Evolutionary conservation across 352 stramenopile species (phyloP).

Genomic region (Globisporangium solare): DNA sequence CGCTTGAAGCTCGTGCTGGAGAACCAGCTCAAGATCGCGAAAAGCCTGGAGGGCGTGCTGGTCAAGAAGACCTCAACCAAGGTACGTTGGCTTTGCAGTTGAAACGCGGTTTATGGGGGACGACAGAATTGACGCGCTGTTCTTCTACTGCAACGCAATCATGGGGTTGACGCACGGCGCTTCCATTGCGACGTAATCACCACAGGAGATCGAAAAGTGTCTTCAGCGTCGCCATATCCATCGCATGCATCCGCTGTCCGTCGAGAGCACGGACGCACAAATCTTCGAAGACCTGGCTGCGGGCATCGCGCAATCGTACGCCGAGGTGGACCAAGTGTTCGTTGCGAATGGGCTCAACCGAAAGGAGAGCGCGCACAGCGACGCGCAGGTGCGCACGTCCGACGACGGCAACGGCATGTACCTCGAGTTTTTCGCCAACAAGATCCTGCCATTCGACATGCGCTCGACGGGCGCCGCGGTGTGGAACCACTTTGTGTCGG

Average conservation of each 20-base stretch:
- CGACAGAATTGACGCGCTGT: background rate
- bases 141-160: background rate
- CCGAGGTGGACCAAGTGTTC: conserved; percentile 35
- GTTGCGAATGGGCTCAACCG: conserved; percentile 19
- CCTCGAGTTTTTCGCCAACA: conserved; percentile 47
- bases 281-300: conserved; percentile 33
- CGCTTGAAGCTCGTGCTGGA: conserved; percentile 18
- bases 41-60: conserved; percentile 14
- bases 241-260: conserved; percentile 20
- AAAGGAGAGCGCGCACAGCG: conserved; percentile 26
- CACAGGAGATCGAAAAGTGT: conserved; percentile 14
- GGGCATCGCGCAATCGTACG: conserved; percentile 29
- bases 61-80: conserved; percentile 12
- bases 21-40: conserved; percentile 18
- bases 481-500: conserved; percentile 42
- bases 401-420: conserved; percentile 24
- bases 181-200: background rate
- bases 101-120: too few relatives aligned
- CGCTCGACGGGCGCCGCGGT: conserved; percentile 24
- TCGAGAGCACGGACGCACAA: conserved; percentile 21
- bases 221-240: background rate
- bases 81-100: background rate
- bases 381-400: conserved; percentile 32
- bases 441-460: conserved; percentile 39
- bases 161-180: background rate